A percentile compares a stretch with the other conserved stretches of the same genome.
Conservation (phyloP, 2,329 filamentous ascomycete genomes). For the Graphilbum ipis-grandicollis region DNA sequence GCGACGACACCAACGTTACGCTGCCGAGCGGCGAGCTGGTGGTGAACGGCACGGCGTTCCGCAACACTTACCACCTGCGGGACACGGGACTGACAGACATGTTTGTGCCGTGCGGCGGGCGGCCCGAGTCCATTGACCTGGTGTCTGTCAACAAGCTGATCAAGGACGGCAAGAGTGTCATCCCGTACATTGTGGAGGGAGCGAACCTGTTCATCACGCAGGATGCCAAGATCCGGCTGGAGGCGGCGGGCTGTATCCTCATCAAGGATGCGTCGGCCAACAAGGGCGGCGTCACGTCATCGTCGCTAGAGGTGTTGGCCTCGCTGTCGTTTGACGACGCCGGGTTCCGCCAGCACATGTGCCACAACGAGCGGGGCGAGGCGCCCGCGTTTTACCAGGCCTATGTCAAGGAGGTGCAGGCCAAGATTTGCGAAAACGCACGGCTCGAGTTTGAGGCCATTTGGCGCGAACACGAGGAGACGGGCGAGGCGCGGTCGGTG, state of each 20-base stretch:
- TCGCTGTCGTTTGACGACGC: constrained; percentile 86
- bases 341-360: constrained; percentile 87
- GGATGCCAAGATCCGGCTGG: constrained; percentile 86
- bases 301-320: constrained; percentile 87
- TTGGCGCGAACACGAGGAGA: constrained; percentile 83
- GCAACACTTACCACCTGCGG: constrained; percentile 91
- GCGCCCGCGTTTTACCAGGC: constrained; percentile 80
- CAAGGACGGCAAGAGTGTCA: constrained; percentile 66
- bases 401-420: constrained; percentile 85
- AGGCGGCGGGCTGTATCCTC: constrained; percentile 84
- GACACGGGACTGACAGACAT: constrained; percentile 60
- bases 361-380: constrained; percentile 52
- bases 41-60: constrained; percentile 85
- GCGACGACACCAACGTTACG: constrained; percentile 79
- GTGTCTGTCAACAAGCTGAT: constrained; percentile 78
- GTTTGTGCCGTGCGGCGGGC: constrained; percentile 92
- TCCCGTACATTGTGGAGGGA: constrained; percentile 94
- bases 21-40: constrained; percentile 76
- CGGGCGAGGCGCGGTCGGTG: constrained; percentile 63
- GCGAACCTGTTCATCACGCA: constrained; percentile 96
- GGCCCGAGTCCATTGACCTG: constrained; percentile 91
- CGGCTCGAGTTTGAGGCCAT: constrained; percentile 93
- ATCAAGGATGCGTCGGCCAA: constrained; percentile 98
- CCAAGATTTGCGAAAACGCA: constrained; percentile 80
- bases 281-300: constrained; percentile 96